Base-by-base conservation (phyloP, 2,329 filamentous ascomycete species). In the Ophiostoma piceae region DNA sequence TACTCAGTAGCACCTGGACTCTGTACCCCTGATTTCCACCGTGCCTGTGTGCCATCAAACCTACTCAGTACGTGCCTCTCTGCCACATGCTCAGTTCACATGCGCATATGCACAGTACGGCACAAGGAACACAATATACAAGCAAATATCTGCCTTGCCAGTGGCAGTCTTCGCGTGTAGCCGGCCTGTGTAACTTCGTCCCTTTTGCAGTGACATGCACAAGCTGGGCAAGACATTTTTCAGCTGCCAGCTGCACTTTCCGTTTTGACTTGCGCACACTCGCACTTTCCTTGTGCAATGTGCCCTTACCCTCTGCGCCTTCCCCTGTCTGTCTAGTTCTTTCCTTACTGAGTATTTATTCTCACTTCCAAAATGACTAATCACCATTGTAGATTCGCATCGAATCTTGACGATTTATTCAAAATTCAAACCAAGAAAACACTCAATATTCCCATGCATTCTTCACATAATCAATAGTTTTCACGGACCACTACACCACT, bases 401-500 rank as follows among this genome's bases (percentile, higher is more conserved):
- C 35, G 35, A 43, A 43, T 43, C 12, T 43, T 43, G 35, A 6
- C 39, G 14, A 43, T 14, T 19, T 47, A 47, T 14, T 19, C 19
- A 47, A 47, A 47, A 16, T 5, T 43, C 41, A 14, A 43, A 19
- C 12, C 12, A 43, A 43, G 41, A 14, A 47, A 16, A 47, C 11
- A 41, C 0, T 47, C 43, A 47, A 47, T 47, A 47, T 7, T 19
- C 7, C 43, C 43, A 16, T 47, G 43, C 22, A 57, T 57, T 57
- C 22, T 57, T 57, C 26, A 32, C 54, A 16, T 60, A 65, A 39
- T 37, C 62, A 37, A 39, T 65, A n/a, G 60, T 65, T 16, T n/a
- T 32, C 19, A 37, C 62, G 62, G 29, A 22, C 62, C 62, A 65
- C 35, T 37, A 65, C 62, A 65, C 62, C 62, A 65, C 32, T 65